These are phyloP conservation scores for Litchi chinensis DNA, from an alignment of 345 rosid species.

Conservation along the genomic window DNA sequence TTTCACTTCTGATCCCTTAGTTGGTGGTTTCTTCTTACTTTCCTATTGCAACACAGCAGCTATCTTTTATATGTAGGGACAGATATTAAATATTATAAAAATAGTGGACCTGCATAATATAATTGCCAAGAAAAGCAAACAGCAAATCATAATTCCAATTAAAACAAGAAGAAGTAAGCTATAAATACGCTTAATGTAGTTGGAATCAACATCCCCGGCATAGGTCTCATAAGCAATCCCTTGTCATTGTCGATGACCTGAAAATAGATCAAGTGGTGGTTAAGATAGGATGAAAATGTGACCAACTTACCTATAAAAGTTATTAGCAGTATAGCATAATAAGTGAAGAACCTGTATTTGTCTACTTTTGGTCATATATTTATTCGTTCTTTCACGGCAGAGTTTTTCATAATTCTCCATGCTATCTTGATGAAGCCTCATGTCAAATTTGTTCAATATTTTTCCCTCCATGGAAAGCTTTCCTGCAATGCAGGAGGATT, in stretches of 20 bases:
- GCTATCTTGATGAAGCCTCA: conserved; percentile 77
- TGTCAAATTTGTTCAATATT: conserved; percentile 77
- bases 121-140: conserved; percentile 18
- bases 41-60: conserved; percentile 49
- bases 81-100: conserved; percentile 1
- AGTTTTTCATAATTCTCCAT: conserved; percentile 77
- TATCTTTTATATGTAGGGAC: conserved; percentile 23
- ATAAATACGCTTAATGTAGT: conserved; percentile 43
- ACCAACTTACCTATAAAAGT: background rate
- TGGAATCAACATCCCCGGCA: conserved; percentile 62
- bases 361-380: conserved; percentile 68
- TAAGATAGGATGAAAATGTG: background rate
- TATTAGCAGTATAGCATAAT: background rate
- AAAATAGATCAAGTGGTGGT: conserved; percentile 14
- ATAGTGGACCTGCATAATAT: background rate
- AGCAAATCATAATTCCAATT: conserved; percentile 16
- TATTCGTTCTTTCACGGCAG: conserved; percentile 77
- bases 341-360: conserved; percentile 65
- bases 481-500: conserved; percentile 44
- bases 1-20: conserved; percentile 60
- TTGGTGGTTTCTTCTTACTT: conserved; percentile 60
- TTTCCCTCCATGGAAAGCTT: conserved; percentile 70
- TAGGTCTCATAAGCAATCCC: conserved; percentile 84
- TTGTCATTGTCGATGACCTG: conserved; percentile 84
- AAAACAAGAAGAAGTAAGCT: conserved; percentile 19